Evolutionary conservation across 176 grass and related monocot genomes (phyloP).

Genomic region (Aegilops tauschii): DNA sequence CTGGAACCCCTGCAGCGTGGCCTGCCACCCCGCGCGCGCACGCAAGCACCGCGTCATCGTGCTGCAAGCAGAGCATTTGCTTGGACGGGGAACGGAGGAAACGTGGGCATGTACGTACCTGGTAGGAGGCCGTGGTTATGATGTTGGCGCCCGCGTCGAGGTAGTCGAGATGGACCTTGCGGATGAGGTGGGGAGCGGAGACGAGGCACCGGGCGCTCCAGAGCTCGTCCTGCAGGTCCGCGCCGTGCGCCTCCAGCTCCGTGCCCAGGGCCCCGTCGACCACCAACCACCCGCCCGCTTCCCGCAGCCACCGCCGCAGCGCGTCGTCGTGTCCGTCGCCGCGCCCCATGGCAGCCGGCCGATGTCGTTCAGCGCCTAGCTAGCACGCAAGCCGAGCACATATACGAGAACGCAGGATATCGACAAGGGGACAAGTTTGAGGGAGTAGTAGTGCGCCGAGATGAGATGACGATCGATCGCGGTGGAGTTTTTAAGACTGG

Average conservation of each 20-base stretch:
- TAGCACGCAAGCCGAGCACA: neutral
- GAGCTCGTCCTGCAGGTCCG: constrained; percentile 63
- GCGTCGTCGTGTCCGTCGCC: neutral
- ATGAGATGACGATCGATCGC: neutral
- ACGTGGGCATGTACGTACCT: neutral
- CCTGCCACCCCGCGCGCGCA: neutral
- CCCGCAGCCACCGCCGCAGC: constrained; percentile 44
- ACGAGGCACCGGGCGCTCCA: constrained; percentile 68
- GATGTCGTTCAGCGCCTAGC: neutral
- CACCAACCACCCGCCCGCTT: constrained; percentile 47
- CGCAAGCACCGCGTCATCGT: neutral
- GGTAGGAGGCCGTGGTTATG: constrained; percentile 32
- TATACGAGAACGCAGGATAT: neutral
- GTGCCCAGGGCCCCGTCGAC: constrained; percentile 68
- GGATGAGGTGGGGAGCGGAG: constrained; percentile 60
- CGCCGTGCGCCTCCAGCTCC: constrained; percentile 71
- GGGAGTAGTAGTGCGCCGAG: neutral
- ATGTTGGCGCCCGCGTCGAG: constrained; percentile 27
- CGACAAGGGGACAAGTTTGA: neutral
- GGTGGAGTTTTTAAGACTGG: neutral
- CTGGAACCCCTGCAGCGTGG: constrained; percentile 39
- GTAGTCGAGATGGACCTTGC: constrained; percentile 50
- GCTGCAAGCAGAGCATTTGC: neutral
- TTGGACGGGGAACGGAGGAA: neutral
- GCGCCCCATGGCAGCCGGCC: neutral